These are phyloP conservation scores for Rutstroemia sp. DNA, from an alignment of 2,329 filamentous ascomycete species.

Conservation along the genomic window DNA sequence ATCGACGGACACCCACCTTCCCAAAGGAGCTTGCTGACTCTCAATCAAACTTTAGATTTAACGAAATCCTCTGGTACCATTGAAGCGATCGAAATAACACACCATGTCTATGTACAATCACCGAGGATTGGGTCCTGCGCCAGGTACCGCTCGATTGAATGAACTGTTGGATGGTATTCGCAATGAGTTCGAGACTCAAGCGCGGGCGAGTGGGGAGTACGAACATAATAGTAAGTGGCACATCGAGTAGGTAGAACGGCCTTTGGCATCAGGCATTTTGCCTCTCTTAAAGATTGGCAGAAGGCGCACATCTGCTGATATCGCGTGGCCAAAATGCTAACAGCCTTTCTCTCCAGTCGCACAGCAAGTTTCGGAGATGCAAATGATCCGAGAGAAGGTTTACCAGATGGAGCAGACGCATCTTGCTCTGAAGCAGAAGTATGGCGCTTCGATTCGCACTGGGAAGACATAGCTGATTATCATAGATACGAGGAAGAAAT, in stretches of 20 bases:
- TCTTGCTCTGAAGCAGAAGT: conserved; percentile 86
- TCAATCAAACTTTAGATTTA: neutral
- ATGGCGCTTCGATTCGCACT: conserved; percentile 31
- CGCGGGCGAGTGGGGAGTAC: conserved; percentile 74
- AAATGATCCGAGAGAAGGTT: conserved; percentile 87
- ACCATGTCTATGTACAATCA: conserved; percentile 81
- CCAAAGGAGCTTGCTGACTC: neutral
- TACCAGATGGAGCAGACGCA: conserved; percentile 89
- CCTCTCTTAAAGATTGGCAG: too few relatives aligned
- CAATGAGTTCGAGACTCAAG: conserved; percentile 81
- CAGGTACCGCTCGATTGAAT: conserved; percentile 62
- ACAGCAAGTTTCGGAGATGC: conserved; percentile 88
- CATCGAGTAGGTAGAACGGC: neutral
- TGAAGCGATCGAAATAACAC: neutral
- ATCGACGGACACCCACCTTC: neutral
- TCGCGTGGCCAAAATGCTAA: neutral
- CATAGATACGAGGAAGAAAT: conserved; percentile 90
- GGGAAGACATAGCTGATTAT: conserved; percentile 8
- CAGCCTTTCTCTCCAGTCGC: conserved; percentile 52
- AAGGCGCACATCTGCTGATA: too few relatives aligned
- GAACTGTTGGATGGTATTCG: conserved; percentile 90
- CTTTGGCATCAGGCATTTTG: too few relatives aligned
- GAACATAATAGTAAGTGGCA: conserved; percentile 81
- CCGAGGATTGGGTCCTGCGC: conserved; percentile 70
- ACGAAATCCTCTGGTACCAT: neutral